Evolutionary conservation across 2,329 filamentous ascomycete species (phyloP).

Genomic region (Calonectria pseudoreteaudii): DNA sequence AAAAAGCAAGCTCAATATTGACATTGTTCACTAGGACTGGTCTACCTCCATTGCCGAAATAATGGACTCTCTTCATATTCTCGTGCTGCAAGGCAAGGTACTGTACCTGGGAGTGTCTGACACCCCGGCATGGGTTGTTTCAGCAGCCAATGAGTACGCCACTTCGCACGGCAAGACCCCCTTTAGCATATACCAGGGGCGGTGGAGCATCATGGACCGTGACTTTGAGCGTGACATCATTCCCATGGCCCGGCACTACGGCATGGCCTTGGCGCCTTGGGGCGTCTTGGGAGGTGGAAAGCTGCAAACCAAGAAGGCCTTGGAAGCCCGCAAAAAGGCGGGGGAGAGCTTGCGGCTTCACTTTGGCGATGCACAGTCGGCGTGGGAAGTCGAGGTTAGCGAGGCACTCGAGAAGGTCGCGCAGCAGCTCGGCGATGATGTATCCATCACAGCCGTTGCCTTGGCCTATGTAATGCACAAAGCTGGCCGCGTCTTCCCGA

Average conservation of each 20-base stretch:
- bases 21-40: conserved; percentile 36
- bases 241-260: conserved; percentile 54
- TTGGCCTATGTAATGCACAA: too few relatives aligned
- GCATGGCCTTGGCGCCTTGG: conserved; percentile 70
- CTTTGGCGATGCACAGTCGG: too few relatives aligned
- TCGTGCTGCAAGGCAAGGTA: conserved; percentile 56
- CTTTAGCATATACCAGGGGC: conserved; percentile 55
- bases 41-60: conserved; percentile 55
- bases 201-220: conserved; percentile 49
- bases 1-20: too few relatives aligned
- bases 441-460: too few relatives aligned
- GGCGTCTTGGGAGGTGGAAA: too few relatives aligned
- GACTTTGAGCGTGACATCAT: conserved; percentile 57
- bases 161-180: conserved; percentile 48
- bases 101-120: conserved; percentile 56
- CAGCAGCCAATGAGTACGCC: conserved; percentile 54
- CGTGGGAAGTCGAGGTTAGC: too few relatives aligned
- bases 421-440: too few relatives aligned
- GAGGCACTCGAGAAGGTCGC: too few relatives aligned
- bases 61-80: conserved; percentile 55
- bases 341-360: too few relatives aligned
- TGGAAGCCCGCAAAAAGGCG: too few relatives aligned
- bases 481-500: too few relatives aligned
- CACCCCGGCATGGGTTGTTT: conserved; percentile 55
- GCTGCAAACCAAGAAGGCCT: too few relatives aligned